phyloP scores from a whole-genome alignment of 768 basidiomycete genomes.

The Saitozyma sp. region DNA sequence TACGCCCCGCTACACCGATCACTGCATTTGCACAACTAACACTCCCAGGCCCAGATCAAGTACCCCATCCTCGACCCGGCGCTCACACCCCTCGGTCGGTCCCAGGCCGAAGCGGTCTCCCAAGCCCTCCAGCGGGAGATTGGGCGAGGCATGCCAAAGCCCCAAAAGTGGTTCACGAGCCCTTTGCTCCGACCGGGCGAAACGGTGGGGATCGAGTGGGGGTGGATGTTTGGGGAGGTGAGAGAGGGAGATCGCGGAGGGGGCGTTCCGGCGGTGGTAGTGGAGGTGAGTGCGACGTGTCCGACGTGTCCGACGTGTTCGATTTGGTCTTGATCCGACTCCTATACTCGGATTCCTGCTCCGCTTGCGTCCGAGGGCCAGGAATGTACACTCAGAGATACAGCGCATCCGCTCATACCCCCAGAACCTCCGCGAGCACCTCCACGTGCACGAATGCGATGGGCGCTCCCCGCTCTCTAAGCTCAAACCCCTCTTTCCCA shows the following conservation, averaged over 20 bases:
- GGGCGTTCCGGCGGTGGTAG: constrained; percentile 20
- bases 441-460: constrained; percentile 32
- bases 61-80: constrained; percentile 20
- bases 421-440: constrained; percentile 33
- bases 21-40: no score
- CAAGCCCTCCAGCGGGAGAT: constrained; percentile 20
- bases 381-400: no score
- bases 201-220: constrained; percentile 34
- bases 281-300: constrained; percentile 23
- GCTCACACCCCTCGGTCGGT: constrained; percentile 21
- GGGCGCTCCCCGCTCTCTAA: constrained; percentile 4
- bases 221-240: constrained; percentile 16
- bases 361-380: background rate
- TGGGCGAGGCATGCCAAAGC: constrained; percentile 22
- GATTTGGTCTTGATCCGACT: no score
- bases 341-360: background rate
- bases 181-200: constrained; percentile 24
- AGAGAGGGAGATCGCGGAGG: constrained; percentile 5
- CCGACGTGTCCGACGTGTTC: no score
- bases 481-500: constrained; percentile 20
- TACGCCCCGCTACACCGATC: no score
- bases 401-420: no score
- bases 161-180: constrained; percentile 23
- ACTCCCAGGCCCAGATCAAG: background rate
- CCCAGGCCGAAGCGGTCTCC: constrained; percentile 19